These are phyloP conservation scores for Populus hybrid DNA, from an alignment of 441 rosid species.

Conservation along the genomic window DNA sequence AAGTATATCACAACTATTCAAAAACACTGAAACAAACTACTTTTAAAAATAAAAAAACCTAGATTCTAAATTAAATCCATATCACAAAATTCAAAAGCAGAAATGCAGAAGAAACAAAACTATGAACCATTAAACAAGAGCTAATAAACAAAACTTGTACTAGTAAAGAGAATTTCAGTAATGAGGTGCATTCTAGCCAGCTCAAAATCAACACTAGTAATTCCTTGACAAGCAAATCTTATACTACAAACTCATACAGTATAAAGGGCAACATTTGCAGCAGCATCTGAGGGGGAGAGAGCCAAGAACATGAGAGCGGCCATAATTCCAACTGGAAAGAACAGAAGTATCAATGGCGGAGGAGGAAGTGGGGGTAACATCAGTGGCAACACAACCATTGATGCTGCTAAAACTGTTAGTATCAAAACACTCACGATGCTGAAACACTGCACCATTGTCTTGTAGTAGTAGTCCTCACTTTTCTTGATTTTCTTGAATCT, in stretches of 20 bases:
- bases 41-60: no score
- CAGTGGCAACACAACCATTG: constrained; percentile 40
- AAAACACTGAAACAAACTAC: no score
- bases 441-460: constrained; percentile 28
- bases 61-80: neutral
- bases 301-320: constrained; percentile 54
- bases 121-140: neutral
- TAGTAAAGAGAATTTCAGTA: neutral
- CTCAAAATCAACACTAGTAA: neutral
- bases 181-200: neutral
- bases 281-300: constrained; percentile 32
- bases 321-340: constrained; percentile 53
- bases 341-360: constrained; percentile 44
- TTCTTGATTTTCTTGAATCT: constrained; percentile 2
- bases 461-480: neutral
- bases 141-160: neutral
- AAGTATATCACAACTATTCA: no score
- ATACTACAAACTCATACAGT: neutral
- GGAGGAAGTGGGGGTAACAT: constrained; percentile 53
- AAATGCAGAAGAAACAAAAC: neutral
- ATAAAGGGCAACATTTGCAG: constrained; percentile 6
- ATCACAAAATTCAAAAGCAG: neutral
- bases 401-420: constrained; percentile 29
- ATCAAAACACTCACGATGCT: constrained; percentile 23
- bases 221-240: neutral